Base-by-base conservation (phyloP, 2,329 filamentous ascomycete species). In the Aschersonia sp. region DNA sequence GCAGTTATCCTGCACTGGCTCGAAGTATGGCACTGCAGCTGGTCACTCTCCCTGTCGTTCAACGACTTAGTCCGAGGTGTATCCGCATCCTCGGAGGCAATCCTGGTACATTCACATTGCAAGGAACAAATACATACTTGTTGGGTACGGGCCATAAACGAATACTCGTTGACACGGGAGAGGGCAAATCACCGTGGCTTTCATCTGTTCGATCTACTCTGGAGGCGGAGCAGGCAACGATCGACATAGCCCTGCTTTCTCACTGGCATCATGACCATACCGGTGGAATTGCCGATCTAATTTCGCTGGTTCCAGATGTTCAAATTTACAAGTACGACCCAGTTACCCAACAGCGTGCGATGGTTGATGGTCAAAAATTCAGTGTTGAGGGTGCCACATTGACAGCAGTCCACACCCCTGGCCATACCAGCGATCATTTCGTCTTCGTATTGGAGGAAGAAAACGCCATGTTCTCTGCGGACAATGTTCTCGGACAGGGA, bases 101-200 rank as follows among this genome's bases (percentile, higher is more conserved):
- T 64, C 90, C 92, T 10, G 79, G 85, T 60, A 96, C 94, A 70
- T 81, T 81, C 58, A 75, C 77, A 5, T 67, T 83, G 9, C 78
- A 83, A 65, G 83, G 88, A 52, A 96, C 92, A 55, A 98, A 98
- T 64, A 98, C 92, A 35, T 98, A 98, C 63, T 75, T 98, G 14
- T 60, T 98, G 50, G 92, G 92, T 50, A 81, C 76, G 6, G 90
- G 89, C 4, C 62, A 69, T 5, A 66, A 68, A 6, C 81, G 92
- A 8, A 73, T 97, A 50, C 76, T 98, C 29, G 79, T 98, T 58
- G 92, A 98, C 66, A 95, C 89, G 0, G 92, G 85, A 45, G 83
- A 95, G 63, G 92, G 90, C 44, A 76, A 71, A 49, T 76, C 81
- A 2, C 72, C 76, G 35, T 98, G 90, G 90, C 72, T 79, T 42